These are phyloP conservation scores for Cladosporium austrohemisphaericum DNA, from an alignment of 2,329 filamentous ascomycete species.

Conservation along the genomic window DNA sequence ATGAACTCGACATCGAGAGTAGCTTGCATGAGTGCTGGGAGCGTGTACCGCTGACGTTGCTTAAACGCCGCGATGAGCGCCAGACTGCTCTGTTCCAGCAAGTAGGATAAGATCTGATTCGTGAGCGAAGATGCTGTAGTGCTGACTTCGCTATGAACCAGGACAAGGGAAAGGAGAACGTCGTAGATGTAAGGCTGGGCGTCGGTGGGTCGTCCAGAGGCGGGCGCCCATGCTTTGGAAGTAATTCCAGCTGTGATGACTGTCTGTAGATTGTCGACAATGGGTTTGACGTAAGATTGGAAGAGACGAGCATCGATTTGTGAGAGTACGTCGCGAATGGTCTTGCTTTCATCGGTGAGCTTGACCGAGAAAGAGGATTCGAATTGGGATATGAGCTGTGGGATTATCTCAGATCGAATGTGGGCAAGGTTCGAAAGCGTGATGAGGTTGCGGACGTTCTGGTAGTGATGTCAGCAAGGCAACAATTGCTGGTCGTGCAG, in stretches of 20 bases:
- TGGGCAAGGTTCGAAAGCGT: slow-evolving; percentile 89
- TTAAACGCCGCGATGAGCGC: slow-evolving; percentile 81
- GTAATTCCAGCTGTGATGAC: slow-evolving; percentile 72
- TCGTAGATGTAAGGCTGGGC: slow-evolving; percentile 89
- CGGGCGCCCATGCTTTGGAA: slow-evolving; percentile 66
- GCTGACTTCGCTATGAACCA: slow-evolving; percentile 67
- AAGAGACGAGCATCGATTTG: slow-evolving; percentile 92
- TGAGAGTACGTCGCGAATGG: slow-evolving; percentile 80
- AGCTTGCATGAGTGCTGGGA: slow-evolving; percentile 88
- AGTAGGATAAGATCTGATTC: slow-evolving; percentile 74
- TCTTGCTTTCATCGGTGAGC: slow-evolving; percentile 87
- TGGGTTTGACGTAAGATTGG: slow-evolving; percentile 82
- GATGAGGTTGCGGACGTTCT: slow-evolving; percentile 74
- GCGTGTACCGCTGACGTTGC: slow-evolving; percentile 60
- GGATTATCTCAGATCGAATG: slow-evolving; percentile 76
- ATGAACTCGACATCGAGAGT: slow-evolving; percentile 97
- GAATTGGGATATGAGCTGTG: slow-evolving; percentile 84
- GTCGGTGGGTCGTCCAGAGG: slow-evolving; percentile 58
- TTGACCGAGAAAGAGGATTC: slow-evolving; percentile 93
- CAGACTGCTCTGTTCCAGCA: slow-evolving; percentile 75
- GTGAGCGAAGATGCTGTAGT: slow-evolving; percentile 66
- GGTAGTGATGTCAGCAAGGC: slow-evolving; percentile 5
- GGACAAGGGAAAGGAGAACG: slow-evolving; percentile 76
- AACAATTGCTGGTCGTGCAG: background rate
- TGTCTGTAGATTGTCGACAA: slow-evolving; percentile 62